Evolutionary conservation across 345 rosid genomes (phyloP), one percentile per base, ranked within the genome.

Genomic region (Lepidium aucheri): DNA sequence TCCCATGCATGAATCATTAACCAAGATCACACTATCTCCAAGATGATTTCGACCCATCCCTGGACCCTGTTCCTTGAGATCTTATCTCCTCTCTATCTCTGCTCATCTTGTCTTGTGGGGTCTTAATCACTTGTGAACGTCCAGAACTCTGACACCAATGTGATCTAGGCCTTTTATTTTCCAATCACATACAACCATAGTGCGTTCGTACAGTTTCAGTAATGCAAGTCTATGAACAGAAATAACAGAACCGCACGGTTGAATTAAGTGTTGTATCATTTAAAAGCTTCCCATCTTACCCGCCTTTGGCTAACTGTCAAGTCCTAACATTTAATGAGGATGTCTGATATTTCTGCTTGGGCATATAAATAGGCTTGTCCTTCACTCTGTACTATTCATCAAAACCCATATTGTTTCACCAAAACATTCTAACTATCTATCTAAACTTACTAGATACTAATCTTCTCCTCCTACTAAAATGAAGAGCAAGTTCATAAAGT

Each of bases 11-110:
- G 40, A 65, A 44, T 57, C 56, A 63, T 46, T 7, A 64, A 63
- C 76, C 74, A 82, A 77, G 74, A 60, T 76, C 80, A 82, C 92
- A 84, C 89, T 82, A 62, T 67, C 81, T 79, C 86, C 86, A 73
- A 79, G 81, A 79, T 75, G 67, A 72, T 57, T 63, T 45, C 57
- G 41, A 72, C 86, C 80, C 81, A 81, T 88, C 87, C 80, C 83
- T 76, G 38, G 64, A 82, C 80, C 76, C 76, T 59, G 45, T 55
- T 74, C 33, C 63, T 74, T 73, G 71, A 72, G 60, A 80, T 83
- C 88, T 82, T 80, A 83, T 90, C 85, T 82, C 76, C 63, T 65
- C 74, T 76, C 57, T 59, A 55, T 55, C 71, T 65, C 55, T 58
- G 18, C 20, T 73, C 56, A 62, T 53, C 74, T 67, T 84, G 81